Percentiles rank a stretch among this genome's conserved stretches.
Conservation (phyloP, 2,329 filamentous ascomycete species). For the Blastomyces gilchristii region DNA sequence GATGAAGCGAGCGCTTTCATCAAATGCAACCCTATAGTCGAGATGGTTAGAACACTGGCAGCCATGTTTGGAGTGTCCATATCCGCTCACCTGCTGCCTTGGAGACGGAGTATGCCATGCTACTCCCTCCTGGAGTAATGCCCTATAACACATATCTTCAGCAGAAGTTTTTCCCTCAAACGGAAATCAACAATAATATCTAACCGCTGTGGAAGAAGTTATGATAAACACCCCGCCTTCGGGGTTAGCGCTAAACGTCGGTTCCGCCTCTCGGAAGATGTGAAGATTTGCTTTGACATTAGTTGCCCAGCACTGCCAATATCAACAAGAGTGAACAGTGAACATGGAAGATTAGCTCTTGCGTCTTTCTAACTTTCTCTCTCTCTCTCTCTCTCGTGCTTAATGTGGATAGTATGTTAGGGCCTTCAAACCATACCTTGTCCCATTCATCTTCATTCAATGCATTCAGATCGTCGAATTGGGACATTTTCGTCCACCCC, state of each 20-base stretch:
- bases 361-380: background rate
- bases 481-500: constrained; percentile 53
- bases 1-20: constrained; percentile 55
- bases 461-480: constrained; percentile 49
- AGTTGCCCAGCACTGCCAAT: constrained; percentile 47
- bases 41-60: constrained; percentile 6
- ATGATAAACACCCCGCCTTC: constrained; percentile 56
- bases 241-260: constrained; percentile 50
- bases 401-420: constrained; percentile 3
- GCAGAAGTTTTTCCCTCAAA: background rate
- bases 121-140: constrained; percentile 43
- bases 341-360: background rate
- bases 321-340: background rate
- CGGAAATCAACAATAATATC: constrained; percentile 10
- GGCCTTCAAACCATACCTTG: constrained; percentile 34
- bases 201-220: constrained; percentile 51
- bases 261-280: constrained; percentile 47
- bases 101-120: constrained; percentile 64
- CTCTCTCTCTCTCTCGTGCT: background rate
- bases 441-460: constrained; percentile 55
- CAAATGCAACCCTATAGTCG: constrained; percentile 46
- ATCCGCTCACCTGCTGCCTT: constrained; percentile 54
- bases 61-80: constrained; percentile 10
- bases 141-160: constrained; percentile 28
- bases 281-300: constrained; percentile 50